Evolutionary conservation across 169 alveolate genomes (phyloP).

Genomic region (Besnoitia besnoiti): DNA sequence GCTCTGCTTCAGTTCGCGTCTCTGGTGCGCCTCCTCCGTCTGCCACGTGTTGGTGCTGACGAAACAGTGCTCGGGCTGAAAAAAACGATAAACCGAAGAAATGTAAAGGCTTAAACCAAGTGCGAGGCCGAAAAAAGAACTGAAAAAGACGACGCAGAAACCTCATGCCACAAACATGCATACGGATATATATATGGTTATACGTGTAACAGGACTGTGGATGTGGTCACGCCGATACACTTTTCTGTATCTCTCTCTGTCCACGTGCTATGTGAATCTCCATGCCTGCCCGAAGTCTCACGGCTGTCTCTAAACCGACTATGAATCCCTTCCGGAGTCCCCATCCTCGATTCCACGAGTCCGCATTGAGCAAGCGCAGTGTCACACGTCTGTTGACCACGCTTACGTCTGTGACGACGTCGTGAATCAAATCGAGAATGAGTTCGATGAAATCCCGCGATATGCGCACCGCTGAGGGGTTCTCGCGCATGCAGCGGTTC

Average conservation of each 20-base stretch:
- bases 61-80: constrained; percentile 21
- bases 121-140: neutral
- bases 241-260: too few relatives aligned
- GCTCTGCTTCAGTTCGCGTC: neutral
- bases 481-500: neutral
- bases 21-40: neutral
- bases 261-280: too few relatives aligned
- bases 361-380: too few relatives aligned
- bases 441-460: constrained; percentile 16
- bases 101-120: neutral
- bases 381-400: neutral
- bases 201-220: too few relatives aligned
- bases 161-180: neutral
- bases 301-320: too few relatives aligned
- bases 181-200: neutral
- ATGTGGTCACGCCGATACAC: too few relatives aligned
- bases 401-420: constrained; percentile 17
- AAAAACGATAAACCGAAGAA: neutral
- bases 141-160: neutral
- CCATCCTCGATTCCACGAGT: too few relatives aligned
- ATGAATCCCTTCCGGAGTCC: too few relatives aligned
- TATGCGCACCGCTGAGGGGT: neutral
- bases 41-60: constrained; percentile 13
- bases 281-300: too few relatives aligned
- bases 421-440: neutral